These are phyloP conservation scores for Alternaria rosae DNA, from an alignment of 2,329 filamentous ascomycete genomes.

Conservation along the genomic window DNA sequence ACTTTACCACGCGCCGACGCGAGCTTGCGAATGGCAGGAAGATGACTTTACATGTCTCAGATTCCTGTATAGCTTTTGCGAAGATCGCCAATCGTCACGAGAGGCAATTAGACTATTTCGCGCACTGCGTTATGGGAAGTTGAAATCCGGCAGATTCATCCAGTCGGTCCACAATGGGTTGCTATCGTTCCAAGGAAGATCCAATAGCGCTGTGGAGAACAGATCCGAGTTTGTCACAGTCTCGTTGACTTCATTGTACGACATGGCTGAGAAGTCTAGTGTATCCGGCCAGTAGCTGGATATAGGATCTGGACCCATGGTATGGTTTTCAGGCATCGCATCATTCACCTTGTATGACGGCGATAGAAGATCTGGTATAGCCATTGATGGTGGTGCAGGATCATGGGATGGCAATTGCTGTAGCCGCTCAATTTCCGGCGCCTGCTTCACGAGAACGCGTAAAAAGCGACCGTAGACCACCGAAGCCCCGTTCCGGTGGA, in stretches of 20 bases:
- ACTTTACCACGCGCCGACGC: neutral
- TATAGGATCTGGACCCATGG: slow-evolving; percentile 21
- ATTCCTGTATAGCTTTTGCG: neutral
- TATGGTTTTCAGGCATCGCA: slow-evolving; percentile 9
- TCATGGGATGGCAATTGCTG: slow-evolving; percentile 2
- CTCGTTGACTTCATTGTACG: slow-evolving; percentile 71
- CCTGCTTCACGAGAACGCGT: slow-evolving; percentile 51
- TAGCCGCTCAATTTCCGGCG: slow-evolving; percentile 26
- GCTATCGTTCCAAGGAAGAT: slow-evolving; percentile 66
- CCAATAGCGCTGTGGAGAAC: slow-evolving; percentile 63
- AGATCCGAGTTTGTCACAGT: slow-evolving; percentile 70
- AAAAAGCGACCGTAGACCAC: slow-evolving; percentile 66
- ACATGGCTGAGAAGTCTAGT: slow-evolving; percentile 73
- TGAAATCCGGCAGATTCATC: slow-evolving; percentile 45
- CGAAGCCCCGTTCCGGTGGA: slow-evolving; percentile 72
- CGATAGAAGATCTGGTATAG: slow-evolving; percentile 18
- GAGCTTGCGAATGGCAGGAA: neutral
- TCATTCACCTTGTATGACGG: slow-evolving; percentile 8
- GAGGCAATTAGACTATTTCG: neutral
- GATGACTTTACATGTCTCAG: too few species aligned
- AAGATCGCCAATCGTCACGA: neutral
- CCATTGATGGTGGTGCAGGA: slow-evolving; percentile 14
- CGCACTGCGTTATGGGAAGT: slow-evolving; percentile 27
- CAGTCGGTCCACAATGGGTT: slow-evolving; percentile 46
- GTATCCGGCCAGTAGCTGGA: slow-evolving; percentile 32